Evolutionary conservation across 192 early-diverging fungal genomes (phyloP), one percentile per base, ranked within the genome.

Genomic region (Coemansia sp.): DNA sequence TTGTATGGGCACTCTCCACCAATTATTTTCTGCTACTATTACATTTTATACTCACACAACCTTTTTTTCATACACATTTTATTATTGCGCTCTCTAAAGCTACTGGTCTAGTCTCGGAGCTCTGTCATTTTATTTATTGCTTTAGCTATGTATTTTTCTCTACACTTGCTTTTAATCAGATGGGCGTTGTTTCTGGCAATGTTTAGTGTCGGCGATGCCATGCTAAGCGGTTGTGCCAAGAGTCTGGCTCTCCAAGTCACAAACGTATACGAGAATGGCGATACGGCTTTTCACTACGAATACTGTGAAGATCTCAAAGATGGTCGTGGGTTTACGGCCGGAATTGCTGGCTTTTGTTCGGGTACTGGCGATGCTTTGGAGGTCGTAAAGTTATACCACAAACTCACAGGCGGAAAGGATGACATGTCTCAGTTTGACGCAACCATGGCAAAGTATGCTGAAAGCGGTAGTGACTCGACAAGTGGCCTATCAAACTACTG

Each of bases 301-400:
- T 76, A 81, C 47, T 81, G 79, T 33, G 74, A 81, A 33, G 36
- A 81, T 31, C 62, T 77, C 2, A 43, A 70, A 11, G 79, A 81
- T 13, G 79, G 79, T 3, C 70, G 79, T 27, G 79, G 79, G 0
- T 69, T 54, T 49, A 81, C 79, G 9, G 66, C 79, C 0, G 79
- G 79, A 33, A 77, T 81, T 16, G 70, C 74, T 33, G 79, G 79
- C 1, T 81, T 76, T 61, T 77, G 74, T 47, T 78, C 85, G 0
- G 82, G 76, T 18, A 88, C 87, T 5, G 68, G 54, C 27, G 87
- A 88, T 44, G 87, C 81, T 1, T 82, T 72, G 76, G 41, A 75
- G n/a, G 74, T 88, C 6, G 73, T 88, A 31, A 43, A 82, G 43
- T 33, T 41, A 13, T 87, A 87, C 71, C 67, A 73, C 44, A 67